Evolutionary conservation across 2,329 filamentous ascomycete species (phyloP).

Genomic region (Fusarium sp.): DNA sequence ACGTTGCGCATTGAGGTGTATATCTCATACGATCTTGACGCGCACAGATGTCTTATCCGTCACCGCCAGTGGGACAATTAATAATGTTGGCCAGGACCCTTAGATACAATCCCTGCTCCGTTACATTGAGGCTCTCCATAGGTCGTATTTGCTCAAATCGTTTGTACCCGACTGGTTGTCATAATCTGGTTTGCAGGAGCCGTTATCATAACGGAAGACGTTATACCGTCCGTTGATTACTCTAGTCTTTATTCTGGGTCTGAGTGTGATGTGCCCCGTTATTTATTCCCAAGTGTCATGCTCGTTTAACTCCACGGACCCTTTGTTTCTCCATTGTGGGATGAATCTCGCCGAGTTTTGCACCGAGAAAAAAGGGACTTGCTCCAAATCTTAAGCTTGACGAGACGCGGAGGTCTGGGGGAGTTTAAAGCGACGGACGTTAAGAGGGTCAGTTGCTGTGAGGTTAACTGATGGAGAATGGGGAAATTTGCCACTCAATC

Average conservation of each 20-base stretch:
- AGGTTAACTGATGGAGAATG: constrained; percentile 4
- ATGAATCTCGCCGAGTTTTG: constrained; percentile 25
- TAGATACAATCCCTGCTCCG: neutral
- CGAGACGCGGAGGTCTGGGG: constrained; percentile 32
- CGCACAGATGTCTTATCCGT: neutral
- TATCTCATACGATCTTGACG: constrained; percentile 1
- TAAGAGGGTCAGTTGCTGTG: neutral
- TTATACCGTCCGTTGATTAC: neutral
- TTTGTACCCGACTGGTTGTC: neutral
- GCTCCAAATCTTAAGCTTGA: constrained; percentile 19
- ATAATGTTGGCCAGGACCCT: neutral
- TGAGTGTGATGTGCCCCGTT: constrained; percentile 15
- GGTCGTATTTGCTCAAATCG: neutral
- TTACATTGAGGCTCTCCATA: constrained; percentile 2
- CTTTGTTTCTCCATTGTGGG: constrained; percentile 14
- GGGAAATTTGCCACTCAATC: constrained; percentile 27
- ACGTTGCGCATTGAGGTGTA: neutral
- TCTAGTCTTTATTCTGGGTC: neutral
- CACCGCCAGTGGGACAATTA: neutral
- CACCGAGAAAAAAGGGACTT: constrained; percentile 17
- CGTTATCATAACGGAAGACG: neutral
- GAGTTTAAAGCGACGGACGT: constrained; percentile 4
- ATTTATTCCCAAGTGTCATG: constrained; percentile 1
- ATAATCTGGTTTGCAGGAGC: neutral
- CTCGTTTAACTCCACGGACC: constrained; percentile 2